phyloP scores from a whole-genome alignment of 208 protist genomes.

The Leishmania aethiopica region DNA sequence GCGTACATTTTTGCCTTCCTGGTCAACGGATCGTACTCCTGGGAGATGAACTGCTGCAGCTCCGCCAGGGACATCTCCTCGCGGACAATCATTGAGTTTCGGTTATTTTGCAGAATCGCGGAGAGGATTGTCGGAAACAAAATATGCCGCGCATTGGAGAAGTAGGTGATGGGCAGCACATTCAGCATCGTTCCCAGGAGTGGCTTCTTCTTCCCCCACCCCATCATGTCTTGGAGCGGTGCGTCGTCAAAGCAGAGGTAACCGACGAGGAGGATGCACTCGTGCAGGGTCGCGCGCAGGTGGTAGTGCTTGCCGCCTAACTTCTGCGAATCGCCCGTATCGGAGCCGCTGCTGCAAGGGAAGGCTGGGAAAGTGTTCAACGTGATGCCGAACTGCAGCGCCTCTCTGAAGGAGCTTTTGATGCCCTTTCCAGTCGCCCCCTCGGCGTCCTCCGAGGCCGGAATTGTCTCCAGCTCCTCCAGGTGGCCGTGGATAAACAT shows the following conservation, averaged over 20 bases:
- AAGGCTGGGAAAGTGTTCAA: conserved; percentile 46
- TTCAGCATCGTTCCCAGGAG: conserved; percentile 66
- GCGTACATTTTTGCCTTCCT: conserved; percentile 80
- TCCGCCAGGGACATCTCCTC: conserved; percentile 74
- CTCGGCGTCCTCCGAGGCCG: conserved; percentile 21
- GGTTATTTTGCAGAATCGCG: conserved; percentile 47
- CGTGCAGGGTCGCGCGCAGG: conserved; percentile 78
- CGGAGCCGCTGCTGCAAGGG: conserved; percentile 12
- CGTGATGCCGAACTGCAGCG: conserved; percentile 76
- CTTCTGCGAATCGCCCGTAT: conserved; percentile 20
- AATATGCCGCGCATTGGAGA: conserved; percentile 82
- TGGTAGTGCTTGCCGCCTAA: conserved; percentile 37
- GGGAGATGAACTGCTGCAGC: conserved; percentile 59
- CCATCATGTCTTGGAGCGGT: conserved; percentile 78
- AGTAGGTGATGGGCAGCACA: conserved; percentile 81
- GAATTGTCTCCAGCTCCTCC: conserved; percentile 64
- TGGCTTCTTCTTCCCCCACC: conserved; percentile 74
- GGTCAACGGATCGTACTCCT: conserved; percentile 71
- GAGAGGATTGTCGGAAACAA: conserved; percentile 78
- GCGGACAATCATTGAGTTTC: conserved; percentile 61
- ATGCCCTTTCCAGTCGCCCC: neutral
- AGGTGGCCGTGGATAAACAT: conserved; percentile 61
- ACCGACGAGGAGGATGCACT: conserved; percentile 78
- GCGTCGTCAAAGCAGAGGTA: conserved; percentile 83
- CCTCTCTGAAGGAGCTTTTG: conserved; percentile 63